A percentile compares a stretch with the other conserved stretches of the same genome.
Conservation (phyloP, 2,329 filamentous ascomycete species). For the Colletotrichum navitas region DNA sequence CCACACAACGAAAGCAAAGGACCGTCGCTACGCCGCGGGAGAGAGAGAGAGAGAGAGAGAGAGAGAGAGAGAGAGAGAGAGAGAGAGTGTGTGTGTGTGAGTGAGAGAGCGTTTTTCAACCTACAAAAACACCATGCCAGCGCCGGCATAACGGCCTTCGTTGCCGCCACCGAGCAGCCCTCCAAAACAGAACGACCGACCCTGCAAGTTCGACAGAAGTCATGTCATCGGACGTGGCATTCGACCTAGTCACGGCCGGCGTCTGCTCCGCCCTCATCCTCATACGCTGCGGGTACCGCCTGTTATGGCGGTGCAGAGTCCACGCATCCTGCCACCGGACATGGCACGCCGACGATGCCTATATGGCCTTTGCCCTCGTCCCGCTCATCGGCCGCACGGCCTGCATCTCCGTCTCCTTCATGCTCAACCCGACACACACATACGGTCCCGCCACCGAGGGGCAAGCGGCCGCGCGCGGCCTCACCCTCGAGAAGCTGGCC, state of each 20-base stretch:
- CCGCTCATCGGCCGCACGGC: conserved; percentile 48
- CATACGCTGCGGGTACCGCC: conserved; percentile 47
- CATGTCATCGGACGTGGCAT: conserved; percentile 46
- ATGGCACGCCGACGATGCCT: conserved; percentile 51
- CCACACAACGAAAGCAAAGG: not conserved
- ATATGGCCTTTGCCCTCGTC: conserved; percentile 50
- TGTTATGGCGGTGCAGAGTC: conserved; percentile 46
- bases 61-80: not conserved
- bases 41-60: not conserved
- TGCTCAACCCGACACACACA: conserved; percentile 47
- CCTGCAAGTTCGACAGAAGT: conserved; percentile 39
- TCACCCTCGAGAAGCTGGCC: conserved; percentile 41
- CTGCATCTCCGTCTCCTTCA: conserved; percentile 46
- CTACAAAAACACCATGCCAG: conserved; percentile 24
- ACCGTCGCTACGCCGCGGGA: not conserved
- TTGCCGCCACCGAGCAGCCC: conserved; percentile 28
- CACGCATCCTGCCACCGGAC: conserved; percentile 48
- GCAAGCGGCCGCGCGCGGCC: conserved; percentile 42
- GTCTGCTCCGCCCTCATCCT: conserved; percentile 48
- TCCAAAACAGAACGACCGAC: not conserved
- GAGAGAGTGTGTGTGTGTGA: not conserved
- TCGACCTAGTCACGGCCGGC: conserved; percentile 47
- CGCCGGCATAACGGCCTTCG: conserved; percentile 31
- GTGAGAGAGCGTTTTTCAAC: not conserved
- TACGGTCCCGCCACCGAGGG: conserved; percentile 32